Evolutionary conservation across 1,284 basidiomycete genomes (phyloP), one percentile per base, ranked within the genome.

Genomic region (Leccinum solheimii): DNA sequence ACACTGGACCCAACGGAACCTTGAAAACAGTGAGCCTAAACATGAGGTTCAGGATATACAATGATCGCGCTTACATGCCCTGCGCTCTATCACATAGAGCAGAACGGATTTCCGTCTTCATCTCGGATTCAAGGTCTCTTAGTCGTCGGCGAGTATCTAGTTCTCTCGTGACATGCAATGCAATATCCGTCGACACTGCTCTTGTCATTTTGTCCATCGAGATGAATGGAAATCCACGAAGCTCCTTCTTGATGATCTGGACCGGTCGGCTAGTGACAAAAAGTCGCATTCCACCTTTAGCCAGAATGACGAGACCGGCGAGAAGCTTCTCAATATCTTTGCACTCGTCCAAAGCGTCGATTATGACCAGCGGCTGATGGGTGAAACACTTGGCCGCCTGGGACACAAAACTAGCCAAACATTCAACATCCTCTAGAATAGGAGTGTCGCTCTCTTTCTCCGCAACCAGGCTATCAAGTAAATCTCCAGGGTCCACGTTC

Each of bases 291-390:
- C 48, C 26, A 3, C 51, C 56, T 38, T 55, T n/a, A 8, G 19
- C 14, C 54, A 60, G 23, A 7, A 49, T 49, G 38, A 53, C n/a
- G 21, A 63, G 36, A 52, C 56, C 34, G 9, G 34, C 27, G 9
- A 64, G 43, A 26, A 62, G 62, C 13, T 50, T 34, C 36, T 64
- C 34, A 7, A 62, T 19, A 2, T 62, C 61, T 32, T 49, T 45
- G 32, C 61, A 65, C 38, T 66, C 64, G n/a, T 66, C 64, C 19
- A 64, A 32, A 21, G 64, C 64, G 8, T 65, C 64, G 1, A 65
- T 27, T 1, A 66, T 21, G 10, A 66, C 26, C 4, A 66, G 13
- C 0, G 64, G 64, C 21, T 36, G 32, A 21, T 53, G 50, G 6
- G 1, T 16, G 32, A 66, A 51, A 7, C 8, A 21, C 16, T 21